Base-by-base conservation (phyloP, 2,329 filamentous ascomycete species). In the Neofusicoccum parvum region DNA sequence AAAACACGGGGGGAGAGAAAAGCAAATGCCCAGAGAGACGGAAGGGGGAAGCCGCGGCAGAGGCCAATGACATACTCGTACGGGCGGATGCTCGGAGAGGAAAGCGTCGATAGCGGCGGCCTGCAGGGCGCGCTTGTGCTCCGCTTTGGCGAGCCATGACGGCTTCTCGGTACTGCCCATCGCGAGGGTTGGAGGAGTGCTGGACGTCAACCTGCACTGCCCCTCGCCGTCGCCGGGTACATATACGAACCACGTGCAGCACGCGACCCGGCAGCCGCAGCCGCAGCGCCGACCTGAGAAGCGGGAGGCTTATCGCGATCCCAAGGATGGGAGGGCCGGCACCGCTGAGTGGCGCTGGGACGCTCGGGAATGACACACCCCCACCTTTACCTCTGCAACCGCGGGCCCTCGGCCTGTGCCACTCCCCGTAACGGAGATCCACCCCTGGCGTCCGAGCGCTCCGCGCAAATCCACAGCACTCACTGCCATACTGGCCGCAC, bases 81-180 rank as follows among this genome's bases (percentile, higher is more conserved):
- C 41, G 56, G 41, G 27, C 32, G 56, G 43, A 60, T 60, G 17
- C 56, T 48, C 56, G 56, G 56, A 36, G 27, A 60, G 56, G 43
- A 60, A 60, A 10, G 56, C 43, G 43, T 48, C 23, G 17, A 60
- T 60, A 15, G 56, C 56, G 41, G 56, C 56, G 41, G 27, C 41
- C 43, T 60, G 56, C 56, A 60, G 17, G 3, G 56, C 56, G 43
- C 56, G 56, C 56, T 60, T 60, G 14, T 46, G 41, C 56, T 60
- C 27, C n/a, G 56, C 56, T 46, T 46, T 48, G 56, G 32, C 56
- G 43, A 46, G 56, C 56, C 56, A 60, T 10, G 56, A 20, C 9
- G 41, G 56, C 32, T 36, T 32, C 39, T 45, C 56, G 32, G 27
- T 60, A 41, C 56, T 60, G 41, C 56, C 56, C 56, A 60, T 60